A percentile compares a stretch with the other conserved stretches of the same genome.
These are phyloP conservation scores for Irpex rosettiformis DNA, from an alignment of 1,284 basidiomycete species.

Conservation along the genomic window DNA sequence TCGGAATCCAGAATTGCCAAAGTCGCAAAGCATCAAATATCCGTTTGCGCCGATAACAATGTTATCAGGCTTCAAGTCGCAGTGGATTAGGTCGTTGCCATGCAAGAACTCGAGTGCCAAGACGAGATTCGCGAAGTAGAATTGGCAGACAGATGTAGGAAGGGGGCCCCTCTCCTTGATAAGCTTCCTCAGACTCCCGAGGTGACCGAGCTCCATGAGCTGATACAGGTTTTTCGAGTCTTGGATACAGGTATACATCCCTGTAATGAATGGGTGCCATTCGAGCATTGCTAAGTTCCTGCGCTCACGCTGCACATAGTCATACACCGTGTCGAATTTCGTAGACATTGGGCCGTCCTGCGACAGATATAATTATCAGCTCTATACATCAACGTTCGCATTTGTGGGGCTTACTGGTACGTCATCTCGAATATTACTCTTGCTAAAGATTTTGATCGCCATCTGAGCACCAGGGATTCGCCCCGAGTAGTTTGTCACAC, in stretches of 20 bases:
- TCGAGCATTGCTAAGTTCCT: conserved; percentile 34
- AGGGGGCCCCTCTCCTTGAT: conserved; percentile 34
- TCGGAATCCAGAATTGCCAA: conserved; percentile 53
- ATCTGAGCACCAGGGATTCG: conserved; percentile 1
- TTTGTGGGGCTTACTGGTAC: conserved; percentile 8
- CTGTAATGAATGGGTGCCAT: conserved; percentile 51
- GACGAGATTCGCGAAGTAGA: conserved; percentile 61
- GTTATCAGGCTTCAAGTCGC: conserved; percentile 86
- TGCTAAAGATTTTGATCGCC: conserved; percentile 6
- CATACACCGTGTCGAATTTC: not conserved
- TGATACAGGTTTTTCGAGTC: conserved; percentile 47
- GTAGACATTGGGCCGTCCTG: not conserved
- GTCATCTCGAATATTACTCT: conserved; percentile 1
- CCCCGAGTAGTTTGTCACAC: not conserved
- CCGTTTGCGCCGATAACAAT: conserved; percentile 65
- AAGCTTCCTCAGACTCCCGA: conserved; percentile 36
- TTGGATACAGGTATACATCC: conserved; percentile 39
- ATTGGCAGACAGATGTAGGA: conserved; percentile 31
- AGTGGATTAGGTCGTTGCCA: conserved; percentile 69
- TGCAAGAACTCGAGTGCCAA: conserved; percentile 74
- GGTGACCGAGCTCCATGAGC: conserved; percentile 44
- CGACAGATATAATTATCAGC: not conserved
- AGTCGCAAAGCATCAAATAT: conserved; percentile 70
- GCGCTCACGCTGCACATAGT: conserved; percentile 38
- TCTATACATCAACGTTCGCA: not conserved